Conservation (phyloP, 768 basidiomycete genomes). For the Serendipita indica region DNA sequence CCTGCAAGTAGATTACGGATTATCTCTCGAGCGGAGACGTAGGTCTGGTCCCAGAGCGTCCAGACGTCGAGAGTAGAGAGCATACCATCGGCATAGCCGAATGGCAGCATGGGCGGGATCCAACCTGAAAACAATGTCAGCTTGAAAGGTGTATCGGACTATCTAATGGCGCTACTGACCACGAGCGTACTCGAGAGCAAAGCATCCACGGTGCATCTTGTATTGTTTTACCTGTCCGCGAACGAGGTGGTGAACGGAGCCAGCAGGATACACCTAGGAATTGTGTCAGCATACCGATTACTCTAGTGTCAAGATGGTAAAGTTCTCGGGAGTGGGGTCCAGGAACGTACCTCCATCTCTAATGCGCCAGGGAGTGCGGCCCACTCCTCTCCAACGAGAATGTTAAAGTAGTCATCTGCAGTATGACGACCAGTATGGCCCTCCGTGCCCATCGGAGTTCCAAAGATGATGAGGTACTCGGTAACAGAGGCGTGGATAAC, state of each 20-base stretch:
- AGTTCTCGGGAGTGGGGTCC: not conserved
- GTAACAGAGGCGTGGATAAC: conserved; percentile 93
- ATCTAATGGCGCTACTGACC: conserved; percentile 47
- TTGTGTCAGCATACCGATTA: not conserved
- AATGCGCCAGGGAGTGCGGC: conserved; percentile 72
- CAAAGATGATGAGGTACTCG: conserved; percentile 92
- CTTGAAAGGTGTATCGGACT: not conserved
- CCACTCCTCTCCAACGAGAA: conserved; percentile 88
- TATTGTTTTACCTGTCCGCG: conserved; percentile 88
- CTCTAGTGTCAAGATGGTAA: not conserved
- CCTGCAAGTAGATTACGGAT: conserved; percentile 64
- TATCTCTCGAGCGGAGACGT: conserved; percentile 74
- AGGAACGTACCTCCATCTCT: conserved; percentile 49
- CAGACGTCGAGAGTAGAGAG: conserved; percentile 80
- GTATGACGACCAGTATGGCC: conserved; percentile 90
- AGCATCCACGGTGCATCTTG: conserved; percentile 93
- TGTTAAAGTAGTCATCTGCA: conserved; percentile 97
- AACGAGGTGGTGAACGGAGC: conserved; percentile 70
- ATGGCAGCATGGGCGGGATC: conserved; percentile 94
- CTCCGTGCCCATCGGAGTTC: conserved; percentile 92
- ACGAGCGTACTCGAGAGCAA: conserved; percentile 86
- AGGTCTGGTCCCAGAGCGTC: conserved; percentile 62
- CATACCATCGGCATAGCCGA: conserved; percentile 75
- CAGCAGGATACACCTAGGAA: conserved; percentile 47
- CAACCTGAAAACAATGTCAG: conserved; percentile 57